Conservation (phyloP, 495 filamentous ascomycete genomes). For the Daldinia decipiens region DNA sequence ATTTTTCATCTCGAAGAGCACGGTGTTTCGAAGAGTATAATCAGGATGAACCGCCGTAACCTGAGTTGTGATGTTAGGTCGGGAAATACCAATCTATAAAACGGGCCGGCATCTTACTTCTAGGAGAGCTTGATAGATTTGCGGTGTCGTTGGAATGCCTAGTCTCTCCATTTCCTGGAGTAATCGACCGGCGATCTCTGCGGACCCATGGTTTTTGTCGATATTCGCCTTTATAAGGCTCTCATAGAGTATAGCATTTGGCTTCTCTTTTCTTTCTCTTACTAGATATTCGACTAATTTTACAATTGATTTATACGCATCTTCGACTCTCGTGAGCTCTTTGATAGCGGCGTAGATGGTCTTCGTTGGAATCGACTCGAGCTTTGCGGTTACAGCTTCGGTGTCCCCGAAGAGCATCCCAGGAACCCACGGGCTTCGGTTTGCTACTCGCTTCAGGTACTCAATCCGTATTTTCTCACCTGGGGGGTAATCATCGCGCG, state of each 20-base stretch:
- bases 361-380: conserved; percentile 43
- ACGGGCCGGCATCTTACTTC: conserved; percentile 60
- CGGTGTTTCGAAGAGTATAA: conserved; percentile 74
- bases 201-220: conserved; percentile 69
- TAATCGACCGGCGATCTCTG: conserved; percentile 65
- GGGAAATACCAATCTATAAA: background rate
- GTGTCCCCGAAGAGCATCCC: conserved; percentile 23
- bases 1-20: conserved; percentile 75
- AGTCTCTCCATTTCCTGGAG: conserved; percentile 74
- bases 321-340: conserved; percentile 45
- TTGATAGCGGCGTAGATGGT: conserved; percentile 62
- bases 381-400: conserved; percentile 31
- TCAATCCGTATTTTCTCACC: conserved; percentile 29
- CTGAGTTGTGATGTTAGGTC: conserved; percentile 52
- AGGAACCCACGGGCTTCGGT: conserved; percentile 44
- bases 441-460: conserved; percentile 43
- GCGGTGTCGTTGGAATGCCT: conserved; percentile 68
- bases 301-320: conserved; percentile 46
- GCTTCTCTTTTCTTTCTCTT: conserved; percentile 67
- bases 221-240: conserved; percentile 77
- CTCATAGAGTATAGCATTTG: conserved; percentile 74
- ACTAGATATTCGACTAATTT: conserved; percentile 67
- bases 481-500: background rate
- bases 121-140: conserved; percentile 75
- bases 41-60: conserved; percentile 86